Evolutionary conservation across 2,329 filamentous ascomycete genomes (phyloP), one percentile per base, ranked within the genome.

Genomic region (Aspergillus fumigatiaffinis): DNA sequence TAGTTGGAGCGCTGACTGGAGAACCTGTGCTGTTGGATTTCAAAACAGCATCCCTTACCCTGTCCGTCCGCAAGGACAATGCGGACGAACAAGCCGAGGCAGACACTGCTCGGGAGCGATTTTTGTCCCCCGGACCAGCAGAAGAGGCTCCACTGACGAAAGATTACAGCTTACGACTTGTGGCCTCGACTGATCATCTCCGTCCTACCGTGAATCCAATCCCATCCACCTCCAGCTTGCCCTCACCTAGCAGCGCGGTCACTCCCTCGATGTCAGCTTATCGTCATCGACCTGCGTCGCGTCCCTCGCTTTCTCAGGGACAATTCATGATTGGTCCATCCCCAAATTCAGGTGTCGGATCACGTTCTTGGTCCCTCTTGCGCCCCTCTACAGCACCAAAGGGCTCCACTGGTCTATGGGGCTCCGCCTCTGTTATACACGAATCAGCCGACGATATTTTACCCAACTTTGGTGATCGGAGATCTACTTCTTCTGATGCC

Each of bases 21-120:
- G 90, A 96, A 68, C 93, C 94, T 0, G 92, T 96, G 0, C 81
- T 99, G 14, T 85, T 96, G 68, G 92, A 97, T 69, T 89, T 97
- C 17, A 88, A 88, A 28, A 90, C 96, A 76, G 90, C 93, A 0
- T 96, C 92, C 3, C 80, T 99, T 51, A 97, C 93, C 1, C 89
- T 97, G 87, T 93, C 93, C 4, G 82, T 87, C 17, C 82, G 87
- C 51, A 87, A 86, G 59, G 68, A 68, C 57, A 64, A 63, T 21
- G 51, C 68, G 14, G 46, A 35, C 29, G 53, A 64, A 25, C 59
- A 49, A 20, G 9, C 26, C 26, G 12, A 20, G 10, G 17, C 10
- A 10, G 41, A 2, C n/a, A 20, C n/a, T 23, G 2, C 21, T 21
- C 41, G 21, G 23, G 21, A 7, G 44, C 10, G 6, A 20, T 23